phyloP scores from a whole-genome alignment of 768 basidiomycete species.

The Tricholoma bakamatsutake region DNA sequence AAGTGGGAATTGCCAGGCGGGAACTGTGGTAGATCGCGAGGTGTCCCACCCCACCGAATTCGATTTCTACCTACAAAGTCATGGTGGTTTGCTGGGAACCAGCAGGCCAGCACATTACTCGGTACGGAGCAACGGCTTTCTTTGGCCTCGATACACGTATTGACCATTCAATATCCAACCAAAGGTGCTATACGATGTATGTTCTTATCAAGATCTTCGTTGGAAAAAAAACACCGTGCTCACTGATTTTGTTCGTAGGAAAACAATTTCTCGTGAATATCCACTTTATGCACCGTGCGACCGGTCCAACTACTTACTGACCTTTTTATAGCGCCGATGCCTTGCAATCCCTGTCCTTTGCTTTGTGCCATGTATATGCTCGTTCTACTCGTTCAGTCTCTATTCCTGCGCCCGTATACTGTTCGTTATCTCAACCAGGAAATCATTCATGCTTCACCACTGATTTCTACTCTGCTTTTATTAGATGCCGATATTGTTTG shows the following conservation, averaged over 20 bases:
- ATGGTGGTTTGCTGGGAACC: slow-evolving; percentile 74
- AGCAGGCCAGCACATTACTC: slow-evolving; percentile 48
- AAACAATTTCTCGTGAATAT: slow-evolving; percentile 54
- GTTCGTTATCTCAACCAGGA: slow-evolving; percentile 31
- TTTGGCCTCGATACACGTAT: background rate
- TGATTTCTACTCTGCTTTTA: background rate
- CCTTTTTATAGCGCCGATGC: slow-evolving; percentile 41
- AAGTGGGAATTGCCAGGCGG: slow-evolving; percentile 71
- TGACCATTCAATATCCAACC: background rate
- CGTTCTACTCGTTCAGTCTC: slow-evolving; percentile 77
- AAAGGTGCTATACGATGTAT: slow-evolving; percentile 40
- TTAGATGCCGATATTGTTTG: slow-evolving; percentile 39
- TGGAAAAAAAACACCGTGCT: background rate
- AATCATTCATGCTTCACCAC: background rate
- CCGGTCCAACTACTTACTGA: background rate
- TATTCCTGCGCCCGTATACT: slow-evolving; percentile 79
- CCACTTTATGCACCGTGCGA: background rate
- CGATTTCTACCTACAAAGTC: slow-evolving; percentile 76
- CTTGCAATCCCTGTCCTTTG: slow-evolving; percentile 62
- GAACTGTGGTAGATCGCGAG: slow-evolving; percentile 70
- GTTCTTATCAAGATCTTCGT: slow-evolving; percentile 9
- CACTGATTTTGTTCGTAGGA: slow-evolving; percentile 22
- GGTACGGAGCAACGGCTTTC: slow-evolving; percentile 22
- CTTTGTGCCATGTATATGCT: slow-evolving; percentile 51
- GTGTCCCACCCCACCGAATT: slow-evolving; percentile 69